A percentile compares a stretch with the other conserved stretches of the same genome.
phyloP scores from a whole-genome alignment of 2,329 filamentous ascomycete species.

The Sporothrix inflata region DNA sequence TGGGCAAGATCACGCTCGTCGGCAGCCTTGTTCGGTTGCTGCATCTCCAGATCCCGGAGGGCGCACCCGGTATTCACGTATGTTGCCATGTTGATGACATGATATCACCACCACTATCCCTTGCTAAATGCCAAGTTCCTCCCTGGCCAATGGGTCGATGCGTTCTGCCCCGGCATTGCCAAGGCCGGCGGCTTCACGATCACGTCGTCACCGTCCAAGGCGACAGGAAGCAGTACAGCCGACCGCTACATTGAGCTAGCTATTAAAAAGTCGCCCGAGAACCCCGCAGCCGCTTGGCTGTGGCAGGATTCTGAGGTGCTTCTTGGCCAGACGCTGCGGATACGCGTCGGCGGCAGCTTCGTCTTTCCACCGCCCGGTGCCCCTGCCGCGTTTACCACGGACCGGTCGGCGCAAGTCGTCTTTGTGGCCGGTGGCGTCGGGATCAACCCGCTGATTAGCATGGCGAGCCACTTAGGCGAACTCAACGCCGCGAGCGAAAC shows the following conservation, averaged over 20 bases:
- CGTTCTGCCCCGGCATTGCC: slow-evolving; percentile 68
- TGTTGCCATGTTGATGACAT: slow-evolving; percentile 21
- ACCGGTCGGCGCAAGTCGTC: slow-evolving; percentile 56
- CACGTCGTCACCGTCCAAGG: slow-evolving; percentile 70
- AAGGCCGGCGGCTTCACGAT: slow-evolving; percentile 87
- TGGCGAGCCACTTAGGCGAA: slow-evolving; percentile 64
- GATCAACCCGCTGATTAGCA: slow-evolving; percentile 79
- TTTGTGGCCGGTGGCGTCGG: slow-evolving; percentile 83
- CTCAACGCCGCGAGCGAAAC: slow-evolving; percentile 35
- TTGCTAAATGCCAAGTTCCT: slow-evolving; percentile 63
- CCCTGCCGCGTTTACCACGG: slow-evolving; percentile 41
- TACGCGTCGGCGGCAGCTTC: slow-evolving; percentile 81
- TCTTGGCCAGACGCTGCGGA: slow-evolving; percentile 59
- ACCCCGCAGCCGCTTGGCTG: slow-evolving; percentile 76
- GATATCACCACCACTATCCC: slow-evolving; percentile 37
- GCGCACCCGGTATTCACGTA: slow-evolving; percentile 53
- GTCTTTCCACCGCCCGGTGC: slow-evolving; percentile 68
- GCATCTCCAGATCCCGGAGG: slow-evolving; percentile 60
- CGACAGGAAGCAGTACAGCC: slow-evolving; percentile 34
- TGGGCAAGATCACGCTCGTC: slow-evolving; percentile 64
- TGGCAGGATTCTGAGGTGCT: slow-evolving; percentile 62
- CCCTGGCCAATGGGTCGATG: slow-evolving; percentile 87
- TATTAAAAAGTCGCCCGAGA: slow-evolving; percentile 70
- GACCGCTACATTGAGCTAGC: slow-evolving; percentile 72
- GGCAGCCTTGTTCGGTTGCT: slow-evolving; percentile 72